phyloP scores from a whole-genome alignment of 805 yeast genomes.

The Yamadazyma scolyti region DNA sequence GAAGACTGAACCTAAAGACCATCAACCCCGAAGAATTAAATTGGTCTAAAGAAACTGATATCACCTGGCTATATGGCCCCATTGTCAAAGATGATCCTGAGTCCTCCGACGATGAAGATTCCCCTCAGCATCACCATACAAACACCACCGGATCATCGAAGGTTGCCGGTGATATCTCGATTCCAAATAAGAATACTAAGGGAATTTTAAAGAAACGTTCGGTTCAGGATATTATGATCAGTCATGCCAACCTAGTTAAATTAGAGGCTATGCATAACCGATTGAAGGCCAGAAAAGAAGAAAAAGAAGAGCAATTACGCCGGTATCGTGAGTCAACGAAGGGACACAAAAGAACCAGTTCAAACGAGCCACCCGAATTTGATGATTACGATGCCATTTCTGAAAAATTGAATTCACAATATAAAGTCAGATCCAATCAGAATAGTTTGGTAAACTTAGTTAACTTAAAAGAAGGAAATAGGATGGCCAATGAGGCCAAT shows the following conservation, averaged over 20 bases:
- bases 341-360: constrained; percentile 10
- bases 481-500: constrained; percentile 1
- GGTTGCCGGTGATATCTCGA: constrained; percentile 44
- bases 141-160: constrained; percentile 36
- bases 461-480: too few species aligned
- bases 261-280: constrained; percentile 38
- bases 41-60: constrained; percentile 97
- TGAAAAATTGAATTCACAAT: constrained; percentile 40
- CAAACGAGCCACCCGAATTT: constrained; percentile 35
- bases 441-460: constrained; percentile 19
- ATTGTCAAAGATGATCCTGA: constrained; percentile 45
- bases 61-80: constrained; percentile 98
- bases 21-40: constrained; percentile 88
- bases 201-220: constrained; percentile 88
- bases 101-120: constrained; percentile 16
- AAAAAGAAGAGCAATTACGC: constrained; percentile 13
- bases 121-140: constrained; percentile 8
- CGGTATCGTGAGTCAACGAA: constrained; percentile 5
- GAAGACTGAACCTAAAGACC: constrained; percentile 62
- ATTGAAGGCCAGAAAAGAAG: constrained; percentile 28
- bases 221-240: constrained; percentile 74
- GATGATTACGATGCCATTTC: constrained; percentile 42
- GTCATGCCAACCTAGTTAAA: constrained; percentile 48
- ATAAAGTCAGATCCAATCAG: constrained; percentile 19
- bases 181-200: constrained; percentile 39